Evolutionary conservation across 2,329 filamentous ascomycete species (phyloP), one percentile per base, ranked within the genome.

Genomic region (Stemphylium lycopersici): DNA sequence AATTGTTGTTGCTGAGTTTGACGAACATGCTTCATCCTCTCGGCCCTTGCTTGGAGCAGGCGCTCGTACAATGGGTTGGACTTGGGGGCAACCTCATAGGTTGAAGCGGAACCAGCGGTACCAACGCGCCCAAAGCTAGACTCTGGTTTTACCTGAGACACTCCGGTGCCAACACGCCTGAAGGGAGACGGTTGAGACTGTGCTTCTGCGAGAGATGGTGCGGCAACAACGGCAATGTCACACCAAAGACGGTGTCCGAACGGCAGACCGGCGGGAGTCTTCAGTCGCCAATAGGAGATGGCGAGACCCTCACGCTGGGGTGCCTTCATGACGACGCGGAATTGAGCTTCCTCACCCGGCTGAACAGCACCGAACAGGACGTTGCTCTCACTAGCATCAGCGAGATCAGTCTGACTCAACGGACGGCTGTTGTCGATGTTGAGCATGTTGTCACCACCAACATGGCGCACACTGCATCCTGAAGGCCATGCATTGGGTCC

Each of bases 161-260:
- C 2, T 24, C 5, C 22, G 22, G 22, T 24, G 2, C 6, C 22
- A 24, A 24, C 22, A 6, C 22, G 15, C 15, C 18, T 50, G 34
- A 7, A 39, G 10, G 22, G 7, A 36, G 43, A 10, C 22, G 29
- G 11, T 38, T 33, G 16, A 16, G 33, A 40, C 34, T 43, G 41
- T 32, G 52, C 16, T 0, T 20, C 29, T 11, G 34, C 36, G 22
- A 54, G 37, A 32, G 61, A 58, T 34, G 56, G 48, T 24, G 65
- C 57, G 20, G 57, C 53, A 37, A 78, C 63, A 52, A 97, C 91
- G 45, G 86, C 84, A 59, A 99, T 86, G 63, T 98, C 92, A 72
- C 93, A 97, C 93, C 93, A 99, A 42, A 99, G 82, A 69, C 92
- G 90, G 79, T 97, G 90, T 34, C 95, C 95, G 62, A 98, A 97